A percentile compares a stretch with the other conserved stretches of the same genome.
phyloP scores from a whole-genome alignment of 192 early-diverging fungal species.

The Rhizoclosmatium sp. region DNA sequence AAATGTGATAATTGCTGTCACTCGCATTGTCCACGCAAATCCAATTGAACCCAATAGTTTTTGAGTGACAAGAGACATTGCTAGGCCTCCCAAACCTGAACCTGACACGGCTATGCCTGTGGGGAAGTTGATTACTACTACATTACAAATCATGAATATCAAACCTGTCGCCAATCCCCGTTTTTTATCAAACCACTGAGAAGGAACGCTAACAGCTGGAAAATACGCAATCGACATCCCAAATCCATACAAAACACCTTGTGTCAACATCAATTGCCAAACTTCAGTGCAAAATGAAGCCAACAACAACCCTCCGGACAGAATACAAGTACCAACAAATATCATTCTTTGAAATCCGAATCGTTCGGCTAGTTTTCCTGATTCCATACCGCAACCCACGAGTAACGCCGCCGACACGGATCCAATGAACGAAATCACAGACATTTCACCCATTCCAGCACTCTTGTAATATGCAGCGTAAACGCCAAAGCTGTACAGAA shows the following conservation, averaged over 20 bases:
- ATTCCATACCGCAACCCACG: constrained; percentile 39
- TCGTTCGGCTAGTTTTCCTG: constrained; percentile 41
- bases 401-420: constrained; percentile 37
- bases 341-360: constrained; percentile 60
- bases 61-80: constrained; percentile 65
- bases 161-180: constrained; percentile 76
- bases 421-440: neutral
- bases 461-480: neutral
- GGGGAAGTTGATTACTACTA: too few species aligned
- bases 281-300: neutral
- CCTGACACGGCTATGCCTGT: constrained; percentile 64
- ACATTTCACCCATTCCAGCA: neutral
- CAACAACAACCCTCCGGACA: constrained; percentile 36
- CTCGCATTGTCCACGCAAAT: constrained; percentile 70
- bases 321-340: constrained; percentile 53
- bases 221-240: constrained; percentile 67
- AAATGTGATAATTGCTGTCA: constrained; percentile 66
- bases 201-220: constrained; percentile 67
- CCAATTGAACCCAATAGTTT: constrained; percentile 67
- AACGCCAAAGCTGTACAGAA: neutral
- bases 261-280: constrained; percentile 1
- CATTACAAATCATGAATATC: too few species aligned
- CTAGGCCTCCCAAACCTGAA: constrained; percentile 74
- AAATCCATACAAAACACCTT: constrained; percentile 7
- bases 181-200: constrained; percentile 74